Evolutionary conservation across 106 monocot species (phyloP), one percentile per base, ranked within the genome.

Genomic region (Allium sativum): DNA sequence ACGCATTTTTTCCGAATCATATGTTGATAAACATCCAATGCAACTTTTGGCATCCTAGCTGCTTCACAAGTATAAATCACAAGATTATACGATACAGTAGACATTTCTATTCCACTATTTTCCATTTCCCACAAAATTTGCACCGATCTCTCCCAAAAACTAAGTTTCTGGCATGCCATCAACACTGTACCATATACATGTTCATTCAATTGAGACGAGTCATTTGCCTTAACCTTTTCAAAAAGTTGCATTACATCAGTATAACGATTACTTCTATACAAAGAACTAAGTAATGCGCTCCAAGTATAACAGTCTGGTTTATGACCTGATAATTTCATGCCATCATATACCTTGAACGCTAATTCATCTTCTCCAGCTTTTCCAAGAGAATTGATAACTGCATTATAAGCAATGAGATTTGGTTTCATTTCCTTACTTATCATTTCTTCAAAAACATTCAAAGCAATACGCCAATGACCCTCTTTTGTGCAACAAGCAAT

Each of bases 81-180:
- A 76, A 84, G 87, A 68, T 92, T 98, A 66, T 91, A 98, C 56
- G 82, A 80, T 10, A 66, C 62, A 8, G 75, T 76, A 17, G 84
- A 73, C 42, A 98, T 58, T 65, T 73, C 21, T 31, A 88, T 68
- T 68, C 77, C 82, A 76, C 56, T 79, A 51, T 52, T 76, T 68
- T 92, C 96, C 96, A 98, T 98, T 42, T 76, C 53, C 91, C 96
- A 98, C 21, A 98, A 64, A 44, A 98, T 51, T 72, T 98, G 91
- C 64, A 98, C 58, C 20, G 82, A 77, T 21, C 76, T 81, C 18
- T 87, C 82, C 96, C 96, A 98, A 43, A 78, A 80, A 64, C 87
- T 62, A 64, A 91, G 84, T 65, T 60, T 84, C 62, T 78, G 87
- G 68, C 87, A 92, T 42, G 87, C 74, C 87, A 92, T 79, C 54